Evolutionary conservation across 2,329 filamentous ascomycete genomes (phyloP), one percentile per base, ranked within the genome.

Genomic region (Fusarium humuli): DNA sequence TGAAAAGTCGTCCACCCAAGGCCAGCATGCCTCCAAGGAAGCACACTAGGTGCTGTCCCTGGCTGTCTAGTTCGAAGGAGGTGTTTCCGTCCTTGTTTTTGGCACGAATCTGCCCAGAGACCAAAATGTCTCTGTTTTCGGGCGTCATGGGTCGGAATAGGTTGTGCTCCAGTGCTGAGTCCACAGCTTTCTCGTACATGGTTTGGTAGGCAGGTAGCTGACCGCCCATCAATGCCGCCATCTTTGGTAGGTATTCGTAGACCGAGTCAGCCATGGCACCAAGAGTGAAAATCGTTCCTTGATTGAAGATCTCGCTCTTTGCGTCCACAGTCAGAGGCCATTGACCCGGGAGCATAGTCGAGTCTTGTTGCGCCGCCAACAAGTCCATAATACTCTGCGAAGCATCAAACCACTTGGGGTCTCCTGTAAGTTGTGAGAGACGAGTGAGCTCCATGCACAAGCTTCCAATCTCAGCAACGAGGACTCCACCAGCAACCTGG

Each of bases 241-340:
- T 96, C 83, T 97, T 97, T 79, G 97, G 91, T 23, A 97, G 86
- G 76, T 97, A 97, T 81, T 97, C 94, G 80, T 96, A 97, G 66
- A 70, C 83, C 83, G 77, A 85, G 61, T 85, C 83, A n/a, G 78
- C 80, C 67, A 84, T 78, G 6, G 82, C 85, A 16, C 86, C 86
- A 4, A 88, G 77, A 0, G 83, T 84, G 61, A 83, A 93, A 2
- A 58, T 61, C 7, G 57, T 42, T 4, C 73, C 73, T 18, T 61
- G 46, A 27, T 75, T 74, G 29, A 75, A 75, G 12, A 75, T 52
- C 25, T 67, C 57, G 25, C 67, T 63, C 56, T 70, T 72, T 12
- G 73, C 72, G 42, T 75, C 63, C n/a, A 73, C 72, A 16, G 68
- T 55, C 25, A 75, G 29, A 3, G 92, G 92, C 91, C 92, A 94